Conservation (phyloP, 129 eudicot genomes). For the Ambrosia artemisiifolia region DNA sequence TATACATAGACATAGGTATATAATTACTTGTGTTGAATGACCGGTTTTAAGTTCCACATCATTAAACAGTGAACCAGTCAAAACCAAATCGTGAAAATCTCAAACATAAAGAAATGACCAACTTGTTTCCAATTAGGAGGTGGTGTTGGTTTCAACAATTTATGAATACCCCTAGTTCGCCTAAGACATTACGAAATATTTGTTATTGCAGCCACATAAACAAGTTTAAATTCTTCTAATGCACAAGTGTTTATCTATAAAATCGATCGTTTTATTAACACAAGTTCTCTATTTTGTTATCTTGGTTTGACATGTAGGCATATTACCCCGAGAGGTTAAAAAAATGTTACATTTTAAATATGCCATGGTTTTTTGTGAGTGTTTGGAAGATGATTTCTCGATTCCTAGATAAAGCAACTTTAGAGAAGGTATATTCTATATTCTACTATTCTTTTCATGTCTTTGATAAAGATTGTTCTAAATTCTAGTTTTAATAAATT, state of each 20-base stretch:
- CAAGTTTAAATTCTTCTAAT: background rate
- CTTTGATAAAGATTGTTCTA: background rate
- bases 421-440: conserved; percentile 42
- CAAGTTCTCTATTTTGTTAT: background rate
- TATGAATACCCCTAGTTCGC: too few relatives aligned
- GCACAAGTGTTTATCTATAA: background rate
- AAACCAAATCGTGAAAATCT: background rate
- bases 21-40: background rate
- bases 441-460: background rate
- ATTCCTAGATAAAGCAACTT: conserved; percentile 60
- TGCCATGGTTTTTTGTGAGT: conserved; percentile 59
- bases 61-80: background rate
- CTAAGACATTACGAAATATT: too few relatives aligned
- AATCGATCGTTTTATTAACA: background rate
- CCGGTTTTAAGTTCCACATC: background rate
- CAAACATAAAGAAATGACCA: background rate
- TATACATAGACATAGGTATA: background rate
- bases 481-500: too few relatives aligned
- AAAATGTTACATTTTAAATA: conserved; percentile 43
- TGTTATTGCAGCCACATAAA: conserved; percentile 3
- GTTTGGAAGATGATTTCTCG: conserved; percentile 53
- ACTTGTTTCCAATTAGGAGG: background rate
- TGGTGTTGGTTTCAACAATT: background rate
- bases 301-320: conserved; percentile 31
- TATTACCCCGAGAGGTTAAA: conserved; percentile 66